Conservation (phyloP, 768 basidiomycete species). For the Suillus subaureus region DNA sequence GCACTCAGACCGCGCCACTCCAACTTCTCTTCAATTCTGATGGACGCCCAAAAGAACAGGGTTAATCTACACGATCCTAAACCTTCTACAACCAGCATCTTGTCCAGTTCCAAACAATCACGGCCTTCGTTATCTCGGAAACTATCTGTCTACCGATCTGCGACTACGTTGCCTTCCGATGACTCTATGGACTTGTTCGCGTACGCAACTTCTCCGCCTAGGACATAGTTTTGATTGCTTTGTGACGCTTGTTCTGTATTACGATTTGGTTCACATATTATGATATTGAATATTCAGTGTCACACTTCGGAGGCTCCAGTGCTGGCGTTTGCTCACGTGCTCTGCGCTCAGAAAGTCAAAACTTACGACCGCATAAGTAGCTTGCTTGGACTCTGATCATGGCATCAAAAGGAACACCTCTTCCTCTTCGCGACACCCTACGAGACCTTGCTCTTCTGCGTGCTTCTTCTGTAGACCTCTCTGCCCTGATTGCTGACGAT, state of each 20-base stretch:
- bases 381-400: constrained; percentile 9
- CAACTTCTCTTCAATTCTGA: constrained; percentile 42
- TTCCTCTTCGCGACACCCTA: constrained; percentile 61
- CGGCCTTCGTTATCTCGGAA: constrained; percentile 14
- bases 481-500: constrained; percentile 28
- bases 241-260: constrained; percentile 20
- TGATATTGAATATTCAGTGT: constrained; percentile 5
- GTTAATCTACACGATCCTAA: constrained; percentile 33
- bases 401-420: constrained; percentile 43
- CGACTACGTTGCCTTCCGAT: constrained; percentile 39
- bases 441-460: constrained; percentile 75
- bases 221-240: constrained; percentile 17
- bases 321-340: constrained; percentile 2
- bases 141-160: constrained; percentile 9
- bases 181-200: constrained; percentile 55
- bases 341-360: background rate
- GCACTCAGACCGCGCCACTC: constrained; percentile 23
- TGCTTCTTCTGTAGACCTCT: constrained; percentile 52
- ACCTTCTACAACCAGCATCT: constrained; percentile 11
- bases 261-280: constrained; percentile 4
- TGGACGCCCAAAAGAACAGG: constrained; percentile 41
- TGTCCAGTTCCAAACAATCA: constrained; percentile 10
- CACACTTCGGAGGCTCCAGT: background rate
- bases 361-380: background rate
- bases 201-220: constrained; percentile 34